A percentile compares a stretch with the other conserved stretches of the same genome.
Evolutionary conservation across 306 rosid genomes (phyloP).

Genomic region (Lagenaria siceraria): DNA sequence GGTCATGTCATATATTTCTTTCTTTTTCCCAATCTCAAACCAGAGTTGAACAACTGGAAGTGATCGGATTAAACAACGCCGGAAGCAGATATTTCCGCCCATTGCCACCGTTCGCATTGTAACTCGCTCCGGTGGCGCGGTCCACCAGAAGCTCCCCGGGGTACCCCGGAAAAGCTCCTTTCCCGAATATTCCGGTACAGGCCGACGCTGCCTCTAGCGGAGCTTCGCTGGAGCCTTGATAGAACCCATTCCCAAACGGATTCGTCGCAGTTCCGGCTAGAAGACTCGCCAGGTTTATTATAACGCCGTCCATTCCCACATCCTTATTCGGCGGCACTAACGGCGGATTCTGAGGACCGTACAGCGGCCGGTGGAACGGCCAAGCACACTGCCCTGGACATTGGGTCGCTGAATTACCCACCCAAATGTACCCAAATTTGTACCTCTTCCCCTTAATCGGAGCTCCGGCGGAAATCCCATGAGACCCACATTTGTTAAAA

Average conservation of each 20-base stretch:
- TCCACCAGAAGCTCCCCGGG: slow-evolving; percentile 38
- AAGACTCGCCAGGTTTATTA: slow-evolving; percentile 38
- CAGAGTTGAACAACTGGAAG: slow-evolving; percentile 39
- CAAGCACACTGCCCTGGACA: slow-evolving; percentile 63
- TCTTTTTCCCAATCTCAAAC: not conserved
- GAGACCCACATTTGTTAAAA: slow-evolving; percentile 39
- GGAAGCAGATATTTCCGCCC: slow-evolving; percentile 50
- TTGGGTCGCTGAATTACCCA: slow-evolving; percentile 50
- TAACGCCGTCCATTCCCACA: slow-evolving; percentile 58
- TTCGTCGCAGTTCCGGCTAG: slow-evolving; percentile 46
- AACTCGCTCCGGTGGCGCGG: slow-evolving; percentile 34
- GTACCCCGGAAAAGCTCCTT: slow-evolving; percentile 57
- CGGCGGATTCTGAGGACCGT: slow-evolving; percentile 41
- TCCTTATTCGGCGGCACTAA: slow-evolving; percentile 55
- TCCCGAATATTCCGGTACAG: slow-evolving; percentile 43
- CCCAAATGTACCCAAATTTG: slow-evolving; percentile 43
- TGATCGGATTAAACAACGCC: slow-evolving; percentile 39
- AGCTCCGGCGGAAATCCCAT: slow-evolving; percentile 14
- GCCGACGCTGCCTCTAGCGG: slow-evolving; percentile 53
- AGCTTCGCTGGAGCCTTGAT: slow-evolving; percentile 53
- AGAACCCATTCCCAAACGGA: slow-evolving; percentile 50
- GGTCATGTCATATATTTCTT: too few relatives aligned
- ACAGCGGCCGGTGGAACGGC: slow-evolving; percentile 53
- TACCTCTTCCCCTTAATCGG: slow-evolving; percentile 10
- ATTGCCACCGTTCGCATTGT: slow-evolving; percentile 35